phyloP scores from a whole-genome alignment of 371 early-diverging fungal genomes.

The Mucor indicus region DNA sequence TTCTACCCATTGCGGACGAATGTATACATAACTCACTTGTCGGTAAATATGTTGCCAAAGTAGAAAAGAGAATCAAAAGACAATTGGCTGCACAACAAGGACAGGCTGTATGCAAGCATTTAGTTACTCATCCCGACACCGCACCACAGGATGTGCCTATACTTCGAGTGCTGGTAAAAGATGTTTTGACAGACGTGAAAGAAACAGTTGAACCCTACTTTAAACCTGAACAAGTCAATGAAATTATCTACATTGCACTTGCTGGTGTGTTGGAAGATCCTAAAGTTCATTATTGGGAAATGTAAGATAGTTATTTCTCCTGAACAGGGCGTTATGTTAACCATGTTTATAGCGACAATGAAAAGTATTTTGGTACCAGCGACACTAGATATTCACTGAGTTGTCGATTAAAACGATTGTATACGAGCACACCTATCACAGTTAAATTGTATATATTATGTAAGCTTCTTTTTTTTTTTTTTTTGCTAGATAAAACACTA shows the following conservation, averaged over 20 bases:
- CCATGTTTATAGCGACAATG: not conserved
- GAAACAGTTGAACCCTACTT: not conserved
- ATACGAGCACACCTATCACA: not conserved
- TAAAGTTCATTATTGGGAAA: conserved; percentile 8
- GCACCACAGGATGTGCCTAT: not conserved
- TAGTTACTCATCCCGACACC: not conserved
- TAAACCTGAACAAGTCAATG: conserved; percentile 4
- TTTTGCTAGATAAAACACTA: too few relatives aligned
- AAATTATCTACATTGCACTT: conserved; percentile 13
- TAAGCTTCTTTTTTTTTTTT: too few relatives aligned
- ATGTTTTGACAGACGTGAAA: conserved; percentile 3
- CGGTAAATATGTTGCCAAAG: conserved; percentile 9
- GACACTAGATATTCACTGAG: not conserved
- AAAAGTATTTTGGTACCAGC: conserved; percentile 5
- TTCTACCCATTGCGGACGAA: conserved; percentile 20
- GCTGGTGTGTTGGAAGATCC: conserved; percentile 12
- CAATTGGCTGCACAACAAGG: conserved; percentile 13
- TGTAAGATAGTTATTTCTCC: conserved; percentile 6
- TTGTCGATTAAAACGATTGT: conserved; percentile 4
- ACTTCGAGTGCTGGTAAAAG: not conserved
- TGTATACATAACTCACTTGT: conserved; percentile 17
- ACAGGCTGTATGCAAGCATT: conserved; percentile 7
- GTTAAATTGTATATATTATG: conserved; percentile 7
- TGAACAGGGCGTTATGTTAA: not conserved
- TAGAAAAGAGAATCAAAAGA: conserved; percentile 13